Evolutionary conservation across 2,329 filamentous ascomycete genomes (phyloP).

Genomic region (Pestalotiopsis sp.): DNA sequence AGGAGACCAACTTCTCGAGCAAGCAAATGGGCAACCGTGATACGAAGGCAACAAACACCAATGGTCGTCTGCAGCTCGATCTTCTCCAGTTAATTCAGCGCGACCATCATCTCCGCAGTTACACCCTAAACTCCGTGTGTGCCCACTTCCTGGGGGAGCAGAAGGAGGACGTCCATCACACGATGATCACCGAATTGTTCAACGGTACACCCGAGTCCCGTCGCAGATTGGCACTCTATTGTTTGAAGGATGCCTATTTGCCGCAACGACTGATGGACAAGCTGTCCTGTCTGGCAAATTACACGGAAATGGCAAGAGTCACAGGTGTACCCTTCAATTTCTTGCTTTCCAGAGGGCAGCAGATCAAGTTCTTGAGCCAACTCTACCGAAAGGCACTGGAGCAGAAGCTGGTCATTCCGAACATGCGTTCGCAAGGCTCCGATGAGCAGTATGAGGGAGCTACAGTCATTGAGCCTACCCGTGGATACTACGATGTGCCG

Average conservation of each 20-base stretch:
- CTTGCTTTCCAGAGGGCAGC: conserved; percentile 87
- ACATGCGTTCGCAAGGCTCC: conserved; percentile 68
- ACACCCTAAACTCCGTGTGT: conserved; percentile 94
- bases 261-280: conserved; percentile 96
- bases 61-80: conserved; percentile 90
- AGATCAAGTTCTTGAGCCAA: conserved; percentile 97
- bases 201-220: conserved; percentile 94
- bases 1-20: conserved; percentile 86
- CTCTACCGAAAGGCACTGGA: conserved; percentile 93
- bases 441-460: conserved; percentile 97
- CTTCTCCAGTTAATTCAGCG: conserved; percentile 92
- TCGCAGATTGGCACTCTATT: conserved; percentile 90
- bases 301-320: conserved; percentile 99
- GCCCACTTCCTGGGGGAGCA: conserved; percentile 95
- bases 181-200: conserved; percentile 98
- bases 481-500: conserved; percentile 92
- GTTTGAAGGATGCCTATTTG: conserved; percentile 94
- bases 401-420: conserved; percentile 92
- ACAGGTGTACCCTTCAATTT: conserved; percentile 98
- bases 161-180: conserved; percentile 98
- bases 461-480: conserved; percentile 93
- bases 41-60: conserved; percentile 91
- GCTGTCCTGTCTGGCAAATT: conserved; percentile 96
- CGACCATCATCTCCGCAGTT: conserved; percentile 93
- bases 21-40: conserved; percentile 98